A percentile compares a stretch with the other conserved stretches of the same genome.
These are phyloP conservation scores for Globisporangium sylvaticum DNA, from an alignment of 352 stramenopile genomes.

Conservation along the genomic window DNA sequence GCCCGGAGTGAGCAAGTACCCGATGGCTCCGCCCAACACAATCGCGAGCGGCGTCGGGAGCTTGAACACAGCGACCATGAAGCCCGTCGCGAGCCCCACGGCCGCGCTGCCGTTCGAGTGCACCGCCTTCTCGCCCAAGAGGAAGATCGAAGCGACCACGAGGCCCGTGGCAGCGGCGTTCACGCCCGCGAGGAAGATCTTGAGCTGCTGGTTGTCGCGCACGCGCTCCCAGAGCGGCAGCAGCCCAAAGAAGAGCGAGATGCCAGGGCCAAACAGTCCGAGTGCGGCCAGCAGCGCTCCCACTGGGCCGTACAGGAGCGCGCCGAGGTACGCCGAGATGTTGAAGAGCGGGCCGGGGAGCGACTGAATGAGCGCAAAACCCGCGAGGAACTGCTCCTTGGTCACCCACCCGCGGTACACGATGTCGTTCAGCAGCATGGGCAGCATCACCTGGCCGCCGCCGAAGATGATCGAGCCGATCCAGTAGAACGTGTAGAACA, in stretches of 20 bases:
- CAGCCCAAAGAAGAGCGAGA: slow-evolving; percentile 90
- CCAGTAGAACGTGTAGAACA: slow-evolving; percentile 93
- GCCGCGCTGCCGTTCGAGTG: slow-evolving; percentile 76
- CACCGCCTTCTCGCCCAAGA: slow-evolving; percentile 86
- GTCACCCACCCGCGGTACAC: slow-evolving; percentile 87
- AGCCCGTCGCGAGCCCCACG: slow-evolving; percentile 76
- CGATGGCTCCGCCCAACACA: slow-evolving; percentile 41
- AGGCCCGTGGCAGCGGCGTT: slow-evolving; percentile 90
- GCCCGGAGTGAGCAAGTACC: slow-evolving; percentile 40
- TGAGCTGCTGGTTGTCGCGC: slow-evolving; percentile 79
- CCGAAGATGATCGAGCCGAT: slow-evolving; percentile 95
- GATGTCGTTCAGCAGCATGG: slow-evolving; percentile 83
- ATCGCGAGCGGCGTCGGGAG: slow-evolving; percentile 64
- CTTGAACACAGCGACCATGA: slow-evolving; percentile 80
- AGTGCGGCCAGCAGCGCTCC: slow-evolving; percentile 86
- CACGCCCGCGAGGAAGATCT: slow-evolving; percentile 87
- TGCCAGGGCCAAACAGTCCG: slow-evolving; percentile 90
- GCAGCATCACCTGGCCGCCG: slow-evolving; percentile 92
- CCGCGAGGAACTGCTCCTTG: slow-evolving; percentile 91
- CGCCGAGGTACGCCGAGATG: slow-evolving; percentile 91
- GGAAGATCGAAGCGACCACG: slow-evolving; percentile 86
- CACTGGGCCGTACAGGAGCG: slow-evolving; percentile 78
- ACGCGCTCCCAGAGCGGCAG: slow-evolving; percentile 91
- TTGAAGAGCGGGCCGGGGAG: slow-evolving; percentile 95
- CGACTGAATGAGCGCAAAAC: slow-evolving; percentile 91